These are phyloP conservation scores for Penicillium sp. DNA, from an alignment of 2,329 filamentous ascomycete genomes.

Conservation along the genomic window DNA sequence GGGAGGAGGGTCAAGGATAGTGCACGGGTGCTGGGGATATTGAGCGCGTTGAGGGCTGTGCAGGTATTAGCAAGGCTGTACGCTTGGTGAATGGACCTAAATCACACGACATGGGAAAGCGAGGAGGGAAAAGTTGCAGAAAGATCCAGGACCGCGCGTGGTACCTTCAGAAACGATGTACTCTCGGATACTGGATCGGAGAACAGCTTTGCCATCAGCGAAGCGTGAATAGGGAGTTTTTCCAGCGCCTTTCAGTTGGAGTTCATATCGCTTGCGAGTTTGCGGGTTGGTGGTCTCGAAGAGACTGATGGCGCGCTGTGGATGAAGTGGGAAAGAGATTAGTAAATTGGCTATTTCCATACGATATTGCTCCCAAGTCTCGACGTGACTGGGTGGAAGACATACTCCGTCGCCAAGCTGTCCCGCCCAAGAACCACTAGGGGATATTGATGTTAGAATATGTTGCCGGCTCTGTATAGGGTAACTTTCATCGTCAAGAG, in stretches of 20 bases:
- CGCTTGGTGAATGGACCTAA: background rate
- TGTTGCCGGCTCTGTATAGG: background rate
- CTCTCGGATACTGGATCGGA: slow-evolving; percentile 88
- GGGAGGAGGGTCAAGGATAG: slow-evolving; percentile 74
- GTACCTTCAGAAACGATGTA: slow-evolving; percentile 81
- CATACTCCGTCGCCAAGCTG: slow-evolving; percentile 79
- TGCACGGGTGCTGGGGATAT: slow-evolving; percentile 80
- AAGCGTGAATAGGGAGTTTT: slow-evolving; percentile 93
- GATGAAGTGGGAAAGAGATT: background rate
- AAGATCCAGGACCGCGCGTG: background rate
- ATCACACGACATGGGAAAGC: background rate
- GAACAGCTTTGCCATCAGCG: slow-evolving; percentile 88
- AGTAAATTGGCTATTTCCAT: slow-evolving; percentile 5
- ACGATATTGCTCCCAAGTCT: background rate
- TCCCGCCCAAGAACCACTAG: slow-evolving; percentile 78
- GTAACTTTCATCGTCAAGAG: background rate
- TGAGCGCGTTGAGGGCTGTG: slow-evolving; percentile 65
- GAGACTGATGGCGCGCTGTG: slow-evolving; percentile 72
- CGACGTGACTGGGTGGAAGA: background rate
- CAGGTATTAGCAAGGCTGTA: background rate
- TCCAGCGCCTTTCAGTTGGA: slow-evolving; percentile 92
- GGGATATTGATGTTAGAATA: slow-evolving; percentile 32
- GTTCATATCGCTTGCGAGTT: slow-evolving; percentile 70
- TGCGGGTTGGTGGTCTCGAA: slow-evolving; percentile 78
- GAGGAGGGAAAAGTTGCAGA: too few relatives aligned